A percentile compares a stretch with the other conserved stretches of the same genome.
phyloP scores from a whole-genome alignment of 2,329 filamentous ascomycete species.

The Chaetomiaceae sp. region DNA sequence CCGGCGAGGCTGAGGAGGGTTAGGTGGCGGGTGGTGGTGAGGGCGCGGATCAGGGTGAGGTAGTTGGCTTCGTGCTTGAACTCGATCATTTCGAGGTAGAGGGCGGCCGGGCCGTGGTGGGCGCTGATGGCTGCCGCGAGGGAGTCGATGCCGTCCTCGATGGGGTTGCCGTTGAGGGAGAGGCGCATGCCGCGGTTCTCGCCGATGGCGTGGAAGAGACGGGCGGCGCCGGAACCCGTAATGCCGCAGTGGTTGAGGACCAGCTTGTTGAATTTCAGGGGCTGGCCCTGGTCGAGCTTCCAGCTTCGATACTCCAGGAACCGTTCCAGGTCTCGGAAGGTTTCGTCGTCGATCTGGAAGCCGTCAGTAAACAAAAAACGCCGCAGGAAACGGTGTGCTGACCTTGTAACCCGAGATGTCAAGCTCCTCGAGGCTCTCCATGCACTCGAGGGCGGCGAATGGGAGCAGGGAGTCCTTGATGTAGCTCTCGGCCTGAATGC shows the following conservation, averaged over 20 bases:
- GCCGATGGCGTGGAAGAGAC: slow-evolving; percentile 48
- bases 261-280: slow-evolving; percentile 42
- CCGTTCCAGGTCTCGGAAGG: slow-evolving; percentile 42
- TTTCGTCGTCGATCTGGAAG: slow-evolving; percentile 45
- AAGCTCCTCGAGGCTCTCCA: slow-evolving; percentile 48
- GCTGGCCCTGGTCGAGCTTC: slow-evolving; percentile 10
- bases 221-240: slow-evolving; percentile 46
- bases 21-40: slow-evolving; percentile 48
- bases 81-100: slow-evolving; percentile 56
- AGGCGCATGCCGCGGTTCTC: slow-evolving; percentile 45
- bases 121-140: slow-evolving; percentile 45
- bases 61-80: slow-evolving; percentile 50
- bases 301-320: slow-evolving; percentile 35
- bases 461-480: slow-evolving; percentile 44
- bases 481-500: slow-evolving; percentile 45
- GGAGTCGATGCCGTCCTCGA: slow-evolving; percentile 49
- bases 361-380: neutral
- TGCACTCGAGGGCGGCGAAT: slow-evolving; percentile 39
- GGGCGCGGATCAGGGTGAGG: slow-evolving; percentile 45
- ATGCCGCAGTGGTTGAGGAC: slow-evolving; percentile 50
- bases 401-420: slow-evolving; percentile 53
- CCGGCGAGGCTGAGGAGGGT: slow-evolving; percentile 51
- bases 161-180: slow-evolving; percentile 47
- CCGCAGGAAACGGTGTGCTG: neutral
- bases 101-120: slow-evolving; percentile 45